Base-by-base conservation (phyloP, 495 filamentous ascomycete species). In the Talaromyces trachyspermus region DNA sequence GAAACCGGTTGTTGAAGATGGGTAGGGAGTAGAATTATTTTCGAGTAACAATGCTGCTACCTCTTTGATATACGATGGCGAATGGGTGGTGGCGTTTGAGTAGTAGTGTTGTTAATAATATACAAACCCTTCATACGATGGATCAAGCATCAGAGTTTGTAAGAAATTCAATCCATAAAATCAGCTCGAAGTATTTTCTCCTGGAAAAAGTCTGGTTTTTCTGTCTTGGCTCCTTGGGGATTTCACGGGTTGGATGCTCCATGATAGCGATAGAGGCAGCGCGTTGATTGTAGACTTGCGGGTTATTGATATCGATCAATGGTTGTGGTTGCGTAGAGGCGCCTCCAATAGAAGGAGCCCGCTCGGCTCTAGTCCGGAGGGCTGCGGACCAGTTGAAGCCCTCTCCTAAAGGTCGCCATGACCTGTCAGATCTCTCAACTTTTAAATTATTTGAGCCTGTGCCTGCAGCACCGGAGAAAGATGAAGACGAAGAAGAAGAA, bases 111-210 rank as follows among this genome's bases (percentile, higher is more conserved):
- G n/a, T n/a, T n/a, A n/a, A n/a, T n/a, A n/a, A n/a, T n/a, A n/a
- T n/a, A n/a, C n/a, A n/a, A n/a, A n/a, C n/a, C n/a, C n/a, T n/a
- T n/a, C n/a, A n/a, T n/a, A n/a, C n/a, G n/a, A n/a, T n/a, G n/a
- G n/a, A n/a, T n/a, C n/a, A n/a, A n/a, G 12, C 36, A 37, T 24
- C 14, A 38, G 20, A 20, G 15, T 35, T 14, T 7, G 7, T 14
- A n/a, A 18, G 23, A 37, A 12, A 23, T 45, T 40, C 74, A 98
- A 58, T 98, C 92, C 89, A 97, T 95, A 58, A 98, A 95, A 55
- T 98, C 92, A 25, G 92, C 92, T 65, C 94, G 90, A 49, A 98
- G 72, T 53, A 98, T 96, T 51, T 95, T 80, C 75, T 98, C 92
- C 66, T 95, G 88, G 70, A 96, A 89, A 54, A 81, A 82, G 69